Base-by-base conservation (phyloP, 495 filamentous ascomycete species). In the Darksidea phi region DNA sequence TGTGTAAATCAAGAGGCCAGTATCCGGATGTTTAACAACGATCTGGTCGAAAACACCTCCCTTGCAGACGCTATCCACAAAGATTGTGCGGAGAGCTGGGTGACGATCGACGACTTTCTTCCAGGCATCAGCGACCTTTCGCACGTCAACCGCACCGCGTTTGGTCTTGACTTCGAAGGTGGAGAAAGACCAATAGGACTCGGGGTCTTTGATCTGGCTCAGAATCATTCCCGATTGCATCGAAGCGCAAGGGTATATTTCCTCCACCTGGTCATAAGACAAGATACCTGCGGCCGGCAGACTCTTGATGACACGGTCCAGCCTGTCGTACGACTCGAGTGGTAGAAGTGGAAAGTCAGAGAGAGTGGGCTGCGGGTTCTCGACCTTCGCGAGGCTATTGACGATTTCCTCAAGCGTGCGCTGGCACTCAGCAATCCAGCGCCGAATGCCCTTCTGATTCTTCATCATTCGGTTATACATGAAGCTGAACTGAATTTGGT, bases 11-110 rank as follows among this genome's bases (percentile, higher is more conserved):
- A 73, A 52, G 11, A 78, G 70, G 12, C 71, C 71, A 10, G 71
- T 72, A 32, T 73, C 64, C 0, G 76, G 54, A 0, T 74, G 69
- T 61, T 73, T 81, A 61, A 80, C 60, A 12, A 82, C 79, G 10
- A 83, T 68, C 59, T 85, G 82, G 37, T 82, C 79, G 54, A 82
- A 82, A 0, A 76, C 76, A 11, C 79, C 78, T 24, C 76, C 77
- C 18, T 76, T 76, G 61, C 76, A 78, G 26, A 74, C 75, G 62
- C 78, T 81, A 47, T 83, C 78, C 25, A 82, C 69, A 62, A 87
- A 84, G 6, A 80, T 68, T 0, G 83, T 84, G 36, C 84, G 69
- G 11, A 87, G 69, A 1, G 79, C 70, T 7, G 81, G 73, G 51
- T 87, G 84, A 7, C 79, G 76, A 17, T 74, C 69, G 8, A 85